Evolutionary conservation across 2,329 filamentous ascomycete genomes (phyloP), one percentile per base, ranked within the genome.

Genomic region (Dothistroma pini): DNA sequence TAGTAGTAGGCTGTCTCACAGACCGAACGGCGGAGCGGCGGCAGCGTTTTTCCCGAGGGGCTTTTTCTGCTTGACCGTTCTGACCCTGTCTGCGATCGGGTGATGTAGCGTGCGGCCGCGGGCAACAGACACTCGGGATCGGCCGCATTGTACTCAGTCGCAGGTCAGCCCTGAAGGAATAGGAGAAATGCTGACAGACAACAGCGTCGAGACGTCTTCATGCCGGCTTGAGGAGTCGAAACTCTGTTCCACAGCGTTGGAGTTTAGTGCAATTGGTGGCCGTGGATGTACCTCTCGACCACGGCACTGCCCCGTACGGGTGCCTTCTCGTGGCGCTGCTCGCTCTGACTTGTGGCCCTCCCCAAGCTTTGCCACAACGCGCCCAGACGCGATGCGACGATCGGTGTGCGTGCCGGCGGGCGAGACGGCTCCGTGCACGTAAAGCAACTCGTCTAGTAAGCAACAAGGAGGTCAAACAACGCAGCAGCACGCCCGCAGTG

Each of bases 151-250:
- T 25, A 12, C 48, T 19, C 29, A 53, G 54, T 56, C 32, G 41
- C 54, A 49, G 35, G 25, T 49, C 38, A 52, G 48, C n/a, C 57
- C 54, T 59, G 54, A 35, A 34, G 34, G 57, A 59, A 54, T 48
- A 54, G 50, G 57, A 47, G 57, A 8, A 53, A 54, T 35, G 50
- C 57, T 54, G 49, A 48, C 44, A 29, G 50, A 8, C 49, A 11
- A 8, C 49, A 11, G 22, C 21, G 10, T 51, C 48, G 21, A 51
- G 29, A 31, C 48, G 48, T 51, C 29, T 51, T 29, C 48, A 19
- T 29, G 48, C 48, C 16, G 48, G 21, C 29, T 51, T 29, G 29
- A 51, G 48, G 48, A 25, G 48, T 25, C 48, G 21, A n/a, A 53
- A 53, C 51, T 35, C 31, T 53, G 51, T 1, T 11, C 10, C 48